Conservation (phyloP, 192 early-diverging fungal species). For the Obelidium mucronatum region DNA sequence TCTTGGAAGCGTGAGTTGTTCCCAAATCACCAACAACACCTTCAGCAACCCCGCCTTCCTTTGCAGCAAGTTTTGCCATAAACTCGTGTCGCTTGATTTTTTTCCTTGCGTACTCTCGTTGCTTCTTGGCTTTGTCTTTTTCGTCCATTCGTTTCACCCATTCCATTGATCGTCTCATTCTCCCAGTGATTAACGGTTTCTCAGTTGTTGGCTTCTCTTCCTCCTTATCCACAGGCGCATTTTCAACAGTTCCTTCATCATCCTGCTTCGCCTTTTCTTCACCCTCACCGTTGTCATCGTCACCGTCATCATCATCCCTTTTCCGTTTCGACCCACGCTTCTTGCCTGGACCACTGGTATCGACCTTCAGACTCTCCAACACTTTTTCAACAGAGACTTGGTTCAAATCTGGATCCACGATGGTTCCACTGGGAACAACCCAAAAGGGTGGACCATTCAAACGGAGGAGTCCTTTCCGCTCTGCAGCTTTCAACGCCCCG, state of each 20-base stretch:
- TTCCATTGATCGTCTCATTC: not conserved
- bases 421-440: constrained; percentile 15
- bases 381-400: constrained; percentile 11
- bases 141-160: not conserved
- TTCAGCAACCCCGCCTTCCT: not conserved
- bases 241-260: not conserved
- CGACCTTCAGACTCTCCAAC: not conserved
- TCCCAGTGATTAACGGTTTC: not conserved
- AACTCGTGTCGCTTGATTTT: not conserved
- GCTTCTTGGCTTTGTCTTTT: not conserved
- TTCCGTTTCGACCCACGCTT: not conserved
- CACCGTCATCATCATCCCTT: not conserved
- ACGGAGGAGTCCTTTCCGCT: not conserved
- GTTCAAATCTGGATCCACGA: not conserved
- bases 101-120: not conserved
- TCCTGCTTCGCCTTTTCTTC: not conserved
- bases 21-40: too few species aligned
- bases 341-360: constrained; percentile 37
- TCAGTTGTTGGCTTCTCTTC: not conserved
- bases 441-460: constrained; percentile 10
- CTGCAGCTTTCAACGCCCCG: not conserved
- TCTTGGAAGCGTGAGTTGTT: not conserved
- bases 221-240: not conserved
- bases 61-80: not conserved
- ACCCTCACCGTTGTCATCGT: not conserved